Conservation (phyloP, 2,329 filamentous ascomycete genomes). For the Magnaporthiopsis incrustans region DNA sequence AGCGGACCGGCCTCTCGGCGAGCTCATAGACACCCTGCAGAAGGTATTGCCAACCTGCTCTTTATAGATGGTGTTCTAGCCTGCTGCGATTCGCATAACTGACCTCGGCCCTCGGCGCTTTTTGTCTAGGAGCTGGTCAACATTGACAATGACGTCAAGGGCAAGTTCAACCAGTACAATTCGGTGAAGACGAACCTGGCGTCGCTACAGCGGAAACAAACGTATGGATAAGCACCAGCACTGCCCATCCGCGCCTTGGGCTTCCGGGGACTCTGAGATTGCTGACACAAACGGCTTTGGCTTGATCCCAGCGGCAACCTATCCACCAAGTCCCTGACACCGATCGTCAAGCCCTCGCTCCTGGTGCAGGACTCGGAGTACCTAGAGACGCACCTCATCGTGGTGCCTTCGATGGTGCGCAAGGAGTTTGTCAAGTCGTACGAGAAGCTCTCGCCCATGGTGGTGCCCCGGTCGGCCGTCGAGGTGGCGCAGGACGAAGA, state of each 20-base stretch:
- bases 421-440: constrained; percentile 89
- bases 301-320: constrained; percentile 66
- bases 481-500: constrained; percentile 82
- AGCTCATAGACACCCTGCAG: constrained; percentile 79
- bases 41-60: constrained; percentile 49
- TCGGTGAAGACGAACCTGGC: constrained; percentile 78
- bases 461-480: constrained; percentile 80
- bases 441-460: constrained; percentile 82
- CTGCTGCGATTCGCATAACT: neutral
- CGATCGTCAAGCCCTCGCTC: constrained; percentile 72
- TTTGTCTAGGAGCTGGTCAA: constrained; percentile 67
- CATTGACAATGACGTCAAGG: constrained; percentile 92
- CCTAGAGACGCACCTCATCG: constrained; percentile 89
- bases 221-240: constrained; percentile 36
- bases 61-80: neutral
- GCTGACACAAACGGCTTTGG: neutral
- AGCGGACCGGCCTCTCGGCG: constrained; percentile 79
- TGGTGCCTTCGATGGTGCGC: constrained; percentile 68
- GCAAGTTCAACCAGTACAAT: constrained; percentile 93
- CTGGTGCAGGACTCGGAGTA: constrained; percentile 90
- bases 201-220: constrained; percentile 77
- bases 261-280: neutral
- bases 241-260: neutral
- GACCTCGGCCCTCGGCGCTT: neutral
- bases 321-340: constrained; percentile 85